Evolutionary conservation across 2,329 filamentous ascomycete species (phyloP).

Genomic region (Drechslerella stenobrocha): DNA sequence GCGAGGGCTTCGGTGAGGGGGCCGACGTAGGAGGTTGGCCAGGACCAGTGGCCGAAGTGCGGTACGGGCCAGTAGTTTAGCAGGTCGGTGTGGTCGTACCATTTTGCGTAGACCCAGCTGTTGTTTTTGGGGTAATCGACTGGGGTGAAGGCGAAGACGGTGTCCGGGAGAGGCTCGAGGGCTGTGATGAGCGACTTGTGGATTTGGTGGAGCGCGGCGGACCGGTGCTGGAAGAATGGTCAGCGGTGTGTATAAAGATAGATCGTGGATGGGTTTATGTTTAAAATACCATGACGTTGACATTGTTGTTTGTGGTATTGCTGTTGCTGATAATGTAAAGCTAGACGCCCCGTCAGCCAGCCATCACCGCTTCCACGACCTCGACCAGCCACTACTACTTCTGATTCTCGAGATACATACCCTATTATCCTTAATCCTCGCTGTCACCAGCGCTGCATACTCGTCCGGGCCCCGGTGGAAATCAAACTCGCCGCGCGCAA

Average conservation of each 20-base stretch:
- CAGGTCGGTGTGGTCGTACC: constrained; percentile 39
- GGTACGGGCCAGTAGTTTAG: constrained; percentile 46
- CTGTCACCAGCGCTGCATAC: constrained; percentile 33
- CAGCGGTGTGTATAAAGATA: neutral
- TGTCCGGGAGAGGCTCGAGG: constrained; percentile 39
- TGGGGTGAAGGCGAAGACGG: constrained; percentile 44
- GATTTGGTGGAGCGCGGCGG: constrained; percentile 39
- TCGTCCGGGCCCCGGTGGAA: constrained; percentile 41
- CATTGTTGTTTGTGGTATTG: constrained; percentile 34
- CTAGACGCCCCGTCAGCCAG: constrained; percentile 10
- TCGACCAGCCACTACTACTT: too few species aligned
- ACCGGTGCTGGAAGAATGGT: constrained; percentile 18
- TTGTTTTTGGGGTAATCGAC: constrained; percentile 45
- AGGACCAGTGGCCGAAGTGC: constrained; percentile 48
- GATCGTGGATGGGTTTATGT: neutral
- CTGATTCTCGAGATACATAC: constrained; percentile 12
- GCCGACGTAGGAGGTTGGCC: constrained; percentile 38
- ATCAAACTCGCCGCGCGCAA: constrained; percentile 30
- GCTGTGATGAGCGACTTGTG: constrained; percentile 33
- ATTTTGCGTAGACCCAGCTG: constrained; percentile 46
- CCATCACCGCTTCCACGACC: too few species aligned
- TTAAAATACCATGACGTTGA: constrained; percentile 27
- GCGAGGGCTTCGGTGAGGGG: constrained; percentile 26
- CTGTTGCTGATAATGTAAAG: constrained; percentile 33
- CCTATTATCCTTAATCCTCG: constrained; percentile 30